Percentiles rank a stretch among this genome's conserved stretches.
Evolutionary conservation across 2,329 filamentous ascomycete species (phyloP).

Genomic region (Neonectria magnoliae): DNA sequence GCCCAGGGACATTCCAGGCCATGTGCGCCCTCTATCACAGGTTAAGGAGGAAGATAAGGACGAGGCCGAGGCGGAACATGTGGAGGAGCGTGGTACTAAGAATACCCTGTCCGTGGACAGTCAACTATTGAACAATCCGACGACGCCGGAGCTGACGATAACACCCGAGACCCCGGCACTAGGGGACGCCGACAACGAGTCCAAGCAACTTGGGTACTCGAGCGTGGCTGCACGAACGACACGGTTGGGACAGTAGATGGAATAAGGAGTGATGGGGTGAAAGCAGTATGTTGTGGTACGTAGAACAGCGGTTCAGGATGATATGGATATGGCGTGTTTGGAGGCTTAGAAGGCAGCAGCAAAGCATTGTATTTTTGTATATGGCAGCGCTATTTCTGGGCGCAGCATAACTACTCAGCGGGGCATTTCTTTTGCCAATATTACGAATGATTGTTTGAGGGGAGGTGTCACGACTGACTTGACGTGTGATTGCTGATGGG

Average conservation of each 20-base stretch:
- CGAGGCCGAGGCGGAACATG: slow-evolving; percentile 45
- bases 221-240: slow-evolving; percentile 45
- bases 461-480: not conserved
- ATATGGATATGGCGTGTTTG: not conserved
- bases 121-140: slow-evolving; percentile 23
- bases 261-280: not conserved
- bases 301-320: not conserved
- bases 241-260: slow-evolving; percentile 42
- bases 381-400: slow-evolving; percentile 26
- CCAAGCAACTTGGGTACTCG: slow-evolving; percentile 57
- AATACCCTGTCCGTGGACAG: slow-evolving; percentile 1
- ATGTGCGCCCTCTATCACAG: slow-evolving; percentile 47
- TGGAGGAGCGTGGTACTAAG: slow-evolving; percentile 35
- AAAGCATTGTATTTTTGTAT: slow-evolving; percentile 41
- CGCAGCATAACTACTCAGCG: slow-evolving; percentile 17
- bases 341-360: not conserved
- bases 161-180: slow-evolving; percentile 61
- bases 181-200: slow-evolving; percentile 47
- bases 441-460: slow-evolving; percentile 5
- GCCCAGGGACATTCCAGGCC: slow-evolving; percentile 25
- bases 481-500: not conserved
- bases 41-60: slow-evolving; percentile 52
- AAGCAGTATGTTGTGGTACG: not conserved
- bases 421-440: slow-evolving; percentile 28
- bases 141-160: slow-evolving; percentile 57